Conservation (phyloP, 2,329 filamentous ascomycete genomes). For the Torrubiella hemipterigena region DNA sequence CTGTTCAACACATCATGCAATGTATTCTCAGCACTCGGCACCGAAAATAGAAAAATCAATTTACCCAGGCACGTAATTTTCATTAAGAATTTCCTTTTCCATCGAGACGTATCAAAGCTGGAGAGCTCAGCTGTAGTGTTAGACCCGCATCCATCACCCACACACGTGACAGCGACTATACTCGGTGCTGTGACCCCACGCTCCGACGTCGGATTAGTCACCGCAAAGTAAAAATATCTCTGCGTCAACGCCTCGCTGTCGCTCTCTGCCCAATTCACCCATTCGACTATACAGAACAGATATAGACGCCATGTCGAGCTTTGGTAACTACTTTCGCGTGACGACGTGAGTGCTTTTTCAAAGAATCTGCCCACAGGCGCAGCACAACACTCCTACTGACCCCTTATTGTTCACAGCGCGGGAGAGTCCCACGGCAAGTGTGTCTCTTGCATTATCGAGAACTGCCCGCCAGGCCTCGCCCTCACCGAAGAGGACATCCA, state of each 20-base stretch:
- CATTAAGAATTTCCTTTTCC: too few relatives aligned
- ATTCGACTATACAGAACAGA: conserved; percentile 7
- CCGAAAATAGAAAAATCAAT: too few relatives aligned
- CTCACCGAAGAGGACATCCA: conserved; percentile 84
- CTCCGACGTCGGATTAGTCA: neutral
- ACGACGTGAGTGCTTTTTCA: conserved; percentile 52
- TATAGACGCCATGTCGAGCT: conserved; percentile 59
- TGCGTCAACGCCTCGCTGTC: conserved; percentile 3
- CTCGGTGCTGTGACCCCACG: neutral
- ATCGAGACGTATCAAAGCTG: too few relatives aligned
- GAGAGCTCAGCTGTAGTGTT: too few relatives aligned
- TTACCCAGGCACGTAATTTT: too few relatives aligned
- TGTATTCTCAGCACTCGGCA: too few relatives aligned
- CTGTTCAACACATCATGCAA: too few relatives aligned
- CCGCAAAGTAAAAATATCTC: conserved; percentile 19
- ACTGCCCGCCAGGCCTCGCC: conserved; percentile 75
- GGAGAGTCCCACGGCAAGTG: conserved; percentile 74
- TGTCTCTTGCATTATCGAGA: conserved; percentile 91
- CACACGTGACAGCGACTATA: too few relatives aligned
- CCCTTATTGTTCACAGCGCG: conserved; percentile 20
- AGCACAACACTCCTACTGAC: conserved; percentile 1
- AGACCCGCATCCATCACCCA: too few relatives aligned
- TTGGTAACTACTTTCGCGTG: conserved; percentile 67
- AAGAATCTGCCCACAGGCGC: conserved; percentile 3
- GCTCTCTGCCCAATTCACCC: conserved; percentile 3